Evolutionary conservation across 169 alveolate species (phyloP).

Genomic region (Plasmodium vinckei): DNA sequence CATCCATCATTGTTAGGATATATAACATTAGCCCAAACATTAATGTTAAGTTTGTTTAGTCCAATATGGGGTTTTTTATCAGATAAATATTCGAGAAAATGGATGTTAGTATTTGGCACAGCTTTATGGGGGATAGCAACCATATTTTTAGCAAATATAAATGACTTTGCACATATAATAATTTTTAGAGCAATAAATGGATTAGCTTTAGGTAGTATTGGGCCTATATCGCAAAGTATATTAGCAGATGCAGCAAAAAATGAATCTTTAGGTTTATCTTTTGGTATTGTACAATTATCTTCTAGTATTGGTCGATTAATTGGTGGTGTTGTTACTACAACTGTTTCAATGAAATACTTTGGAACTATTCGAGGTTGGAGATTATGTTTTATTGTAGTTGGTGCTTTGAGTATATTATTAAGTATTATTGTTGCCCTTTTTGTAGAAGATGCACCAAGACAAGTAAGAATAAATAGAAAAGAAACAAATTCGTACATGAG

Average conservation of each 20-base stretch:
- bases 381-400: conserved; percentile 86
- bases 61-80: conserved; percentile 93
- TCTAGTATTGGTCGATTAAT: conserved; percentile 87
- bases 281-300: conserved; percentile 89
- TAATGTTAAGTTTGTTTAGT: conserved; percentile 87
- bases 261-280: conserved; percentile 83
- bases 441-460: conserved; percentile 87
- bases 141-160: conserved; percentile 84
- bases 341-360: conserved; percentile 84
- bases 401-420: conserved; percentile 81
- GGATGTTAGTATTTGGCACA: conserved; percentile 90
- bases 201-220: conserved; percentile 88
- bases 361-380: conserved; percentile 89
- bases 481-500: conserved; percentile 28
- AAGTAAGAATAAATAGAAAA: conserved; percentile 55
- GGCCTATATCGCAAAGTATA: conserved; percentile 89
- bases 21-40: conserved; percentile 88
- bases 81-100: conserved; percentile 88
- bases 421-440: conserved; percentile 84
- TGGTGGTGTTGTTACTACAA: conserved; percentile 90
- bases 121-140: conserved; percentile 90
- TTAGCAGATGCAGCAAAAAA: conserved; percentile 87
- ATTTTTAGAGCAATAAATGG: conserved; percentile 89
- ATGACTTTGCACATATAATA: conserved; percentile 84
- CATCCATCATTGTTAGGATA: conserved; percentile 88